These are phyloP conservation scores for Ustilago nuda DNA, from an alignment of 1,284 basidiomycete genomes.

Conservation along the genomic window DNA sequence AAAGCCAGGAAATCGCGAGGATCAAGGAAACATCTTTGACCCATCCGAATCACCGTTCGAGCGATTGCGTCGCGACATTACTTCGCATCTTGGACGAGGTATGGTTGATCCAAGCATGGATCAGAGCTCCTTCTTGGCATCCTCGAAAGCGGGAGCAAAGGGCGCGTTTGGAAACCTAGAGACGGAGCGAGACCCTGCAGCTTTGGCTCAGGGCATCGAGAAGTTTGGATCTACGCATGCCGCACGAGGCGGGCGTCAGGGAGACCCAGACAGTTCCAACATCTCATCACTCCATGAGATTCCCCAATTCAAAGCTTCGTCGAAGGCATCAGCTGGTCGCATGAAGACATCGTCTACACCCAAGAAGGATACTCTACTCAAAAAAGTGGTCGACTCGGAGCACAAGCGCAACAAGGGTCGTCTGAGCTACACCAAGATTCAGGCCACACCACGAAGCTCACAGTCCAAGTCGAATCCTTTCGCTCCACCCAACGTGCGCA, in stretches of 20 bases:
- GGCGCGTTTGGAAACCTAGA: conserved; percentile 6
- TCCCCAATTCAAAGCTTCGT: conserved; percentile 30
- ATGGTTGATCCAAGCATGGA: conserved; percentile 30
- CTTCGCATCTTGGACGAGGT: conserved; percentile 33
- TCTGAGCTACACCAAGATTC: conserved; percentile 50
- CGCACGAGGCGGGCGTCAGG: conserved; percentile 13
- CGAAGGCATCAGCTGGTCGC: conserved; percentile 18
- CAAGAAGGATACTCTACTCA: conserved; percentile 50
- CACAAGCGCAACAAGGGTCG: conserved; percentile 52
- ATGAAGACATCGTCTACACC: conserved; percentile 53
- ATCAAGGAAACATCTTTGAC: conserved; percentile 41
- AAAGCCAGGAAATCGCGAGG: conserved; percentile 28
- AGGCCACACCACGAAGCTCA: conserved; percentile 50
- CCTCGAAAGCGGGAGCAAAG: conserved; percentile 12
- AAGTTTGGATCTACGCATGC: conserved; percentile 25
- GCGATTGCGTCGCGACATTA: conserved; percentile 71
- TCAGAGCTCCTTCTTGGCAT: conserved; percentile 26
- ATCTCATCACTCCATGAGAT: conserved; percentile 39
- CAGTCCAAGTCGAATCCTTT: conserved; percentile 60
- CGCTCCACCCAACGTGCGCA: conserved; percentile 47
- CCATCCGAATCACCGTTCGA: conserved; percentile 79
- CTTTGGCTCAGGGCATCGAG: conserved; percentile 42
- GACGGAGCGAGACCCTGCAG: conserved; percentile 37
- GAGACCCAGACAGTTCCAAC: conserved; percentile 39
- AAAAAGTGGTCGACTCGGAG: conserved; percentile 57